These are phyloP conservation scores for Hamigera avellanea DNA, from an alignment of 495 filamentous ascomycete genomes.

Conservation along the genomic window DNA sequence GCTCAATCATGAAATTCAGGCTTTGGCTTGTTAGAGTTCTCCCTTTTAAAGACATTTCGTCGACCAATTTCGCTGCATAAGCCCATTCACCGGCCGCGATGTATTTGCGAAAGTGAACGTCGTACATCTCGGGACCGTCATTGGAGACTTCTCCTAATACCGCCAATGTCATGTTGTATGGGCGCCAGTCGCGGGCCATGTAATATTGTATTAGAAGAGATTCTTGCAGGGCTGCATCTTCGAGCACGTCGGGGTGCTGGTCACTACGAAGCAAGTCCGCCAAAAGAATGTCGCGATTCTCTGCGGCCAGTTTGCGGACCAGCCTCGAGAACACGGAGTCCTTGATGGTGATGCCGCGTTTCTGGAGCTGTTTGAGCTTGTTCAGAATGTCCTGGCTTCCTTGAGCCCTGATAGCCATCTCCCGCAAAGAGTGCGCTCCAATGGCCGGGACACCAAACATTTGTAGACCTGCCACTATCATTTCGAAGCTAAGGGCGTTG, in stretches of 20 bases:
- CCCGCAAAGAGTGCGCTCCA: slow-evolving; percentile 60
- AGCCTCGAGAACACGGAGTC: slow-evolving; percentile 47
- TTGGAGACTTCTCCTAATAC: slow-evolving; percentile 30
- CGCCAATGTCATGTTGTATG: slow-evolving; percentile 41
- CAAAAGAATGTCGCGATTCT: slow-evolving; percentile 44
- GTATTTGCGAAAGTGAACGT: slow-evolving; percentile 34
- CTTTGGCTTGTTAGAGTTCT: slow-evolving; percentile 16
- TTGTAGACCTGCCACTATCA: slow-evolving; percentile 48
- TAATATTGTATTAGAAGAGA: slow-evolving; percentile 40
- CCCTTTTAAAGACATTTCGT: slow-evolving; percentile 22
- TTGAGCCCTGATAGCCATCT: slow-evolving; percentile 51
- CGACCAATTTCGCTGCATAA: slow-evolving; percentile 23
- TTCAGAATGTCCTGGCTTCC: slow-evolving; percentile 38
- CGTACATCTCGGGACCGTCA: slow-evolving; percentile 15
- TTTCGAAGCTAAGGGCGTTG: slow-evolving; percentile 49
- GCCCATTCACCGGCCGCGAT: slow-evolving; percentile 23
- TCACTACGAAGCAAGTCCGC: slow-evolving; percentile 52
- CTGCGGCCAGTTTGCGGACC: slow-evolving; percentile 43
- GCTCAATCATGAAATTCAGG: slow-evolving; percentile 24
- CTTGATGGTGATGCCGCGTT: slow-evolving; percentile 45
- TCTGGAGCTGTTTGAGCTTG: slow-evolving; percentile 43
- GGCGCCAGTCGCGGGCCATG: slow-evolving; percentile 32
- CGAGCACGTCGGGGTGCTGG: slow-evolving; percentile 64
- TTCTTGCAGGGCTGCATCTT: slow-evolving; percentile 49
- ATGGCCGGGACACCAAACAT: slow-evolving; percentile 55